A percentile compares a stretch with the other conserved stretches of the same genome.
phyloP scores from a whole-genome alignment of 1,284 basidiomycete genomes.

The Trichosporon sp. region DNA sequence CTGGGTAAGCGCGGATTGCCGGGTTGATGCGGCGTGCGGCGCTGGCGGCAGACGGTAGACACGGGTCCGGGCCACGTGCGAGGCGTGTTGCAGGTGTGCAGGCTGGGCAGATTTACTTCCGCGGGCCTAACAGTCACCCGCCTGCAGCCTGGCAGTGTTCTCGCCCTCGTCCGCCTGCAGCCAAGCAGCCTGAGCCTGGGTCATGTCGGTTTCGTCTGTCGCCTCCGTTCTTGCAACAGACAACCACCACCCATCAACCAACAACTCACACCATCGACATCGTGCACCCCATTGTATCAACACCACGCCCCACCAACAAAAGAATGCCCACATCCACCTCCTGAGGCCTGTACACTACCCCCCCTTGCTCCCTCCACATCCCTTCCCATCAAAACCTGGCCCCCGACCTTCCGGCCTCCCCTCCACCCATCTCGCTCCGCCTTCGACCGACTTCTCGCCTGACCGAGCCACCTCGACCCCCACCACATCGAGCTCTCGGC shows the following conservation, averaged over 20 bases:
- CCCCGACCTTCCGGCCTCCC: neutral
- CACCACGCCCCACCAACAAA: neutral
- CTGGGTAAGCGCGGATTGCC: constrained; percentile 13
- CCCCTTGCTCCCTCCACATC: neutral
- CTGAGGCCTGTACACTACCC: neutral
- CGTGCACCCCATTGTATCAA: neutral
- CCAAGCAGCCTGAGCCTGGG: neutral
- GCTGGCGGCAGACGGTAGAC: neutral
- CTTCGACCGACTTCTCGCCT: neutral
- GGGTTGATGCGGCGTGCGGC: neutral
- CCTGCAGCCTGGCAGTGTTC: neutral
- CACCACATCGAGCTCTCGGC: neutral
- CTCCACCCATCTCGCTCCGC: neutral
- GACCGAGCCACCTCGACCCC: neutral
- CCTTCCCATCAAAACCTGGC: neutral
- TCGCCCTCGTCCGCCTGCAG: neutral
- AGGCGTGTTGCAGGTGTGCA: neutral
- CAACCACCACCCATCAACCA: neutral
- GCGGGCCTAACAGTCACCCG: constrained; percentile 1
- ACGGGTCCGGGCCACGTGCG: constrained; percentile 17
- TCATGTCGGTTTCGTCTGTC: neutral
- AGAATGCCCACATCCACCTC: neutral
- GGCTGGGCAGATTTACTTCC: neutral
- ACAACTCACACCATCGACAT: neutral
- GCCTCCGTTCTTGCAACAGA: neutral